Conservation (phyloP, 208 protist genomes). For the Acanthamoeba quina region DNA sequence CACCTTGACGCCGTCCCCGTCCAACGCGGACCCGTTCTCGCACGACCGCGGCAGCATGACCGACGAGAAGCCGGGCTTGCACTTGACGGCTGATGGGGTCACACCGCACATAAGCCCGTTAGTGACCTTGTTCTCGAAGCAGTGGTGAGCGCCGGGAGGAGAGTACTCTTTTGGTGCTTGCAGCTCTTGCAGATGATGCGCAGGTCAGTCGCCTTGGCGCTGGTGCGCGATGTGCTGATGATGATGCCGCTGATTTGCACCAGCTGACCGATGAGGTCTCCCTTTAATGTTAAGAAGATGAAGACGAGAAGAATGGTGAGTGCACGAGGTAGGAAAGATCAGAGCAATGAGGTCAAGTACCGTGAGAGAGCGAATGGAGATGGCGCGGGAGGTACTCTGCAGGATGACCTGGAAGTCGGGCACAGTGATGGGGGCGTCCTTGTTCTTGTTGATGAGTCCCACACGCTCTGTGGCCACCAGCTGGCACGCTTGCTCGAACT, state of each 20-base stretch:
- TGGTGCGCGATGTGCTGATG: conserved; percentile 78
- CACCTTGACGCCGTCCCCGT: conserved; percentile 25
- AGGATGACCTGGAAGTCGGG: conserved; percentile 80
- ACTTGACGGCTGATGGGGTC: background rate
- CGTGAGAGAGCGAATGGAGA: conserved; percentile 77
- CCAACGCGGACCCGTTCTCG: conserved; percentile 11
- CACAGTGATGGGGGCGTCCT: background rate
- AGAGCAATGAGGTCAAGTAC: conserved; percentile 3
- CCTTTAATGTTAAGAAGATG: background rate
- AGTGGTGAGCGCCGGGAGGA: too few relatives aligned
- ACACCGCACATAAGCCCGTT: too few relatives aligned
- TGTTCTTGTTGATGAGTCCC: conserved; percentile 63
- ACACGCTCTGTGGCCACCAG: background rate
- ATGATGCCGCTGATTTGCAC: conserved; percentile 83
- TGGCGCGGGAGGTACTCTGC: conserved; percentile 50
- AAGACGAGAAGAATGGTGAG: background rate
- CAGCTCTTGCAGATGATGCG: conserved; percentile 44
- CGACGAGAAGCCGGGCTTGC: conserved; percentile 44
- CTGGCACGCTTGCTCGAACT: conserved; percentile 63
- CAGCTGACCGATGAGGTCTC: conserved; percentile 75
- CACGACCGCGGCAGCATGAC: conserved; percentile 43
- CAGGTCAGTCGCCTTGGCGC: conserved; percentile 71
- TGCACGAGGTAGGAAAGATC: background rate
- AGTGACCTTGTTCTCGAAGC: too few relatives aligned
- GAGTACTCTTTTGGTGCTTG: conserved; percentile 70